Percentiles rank a stretch among this genome's conserved stretches.
These are phyloP conservation scores for Mortierella polycephala DNA, from an alignment of 371 early-diverging fungal species.

Conservation along the genomic window DNA sequence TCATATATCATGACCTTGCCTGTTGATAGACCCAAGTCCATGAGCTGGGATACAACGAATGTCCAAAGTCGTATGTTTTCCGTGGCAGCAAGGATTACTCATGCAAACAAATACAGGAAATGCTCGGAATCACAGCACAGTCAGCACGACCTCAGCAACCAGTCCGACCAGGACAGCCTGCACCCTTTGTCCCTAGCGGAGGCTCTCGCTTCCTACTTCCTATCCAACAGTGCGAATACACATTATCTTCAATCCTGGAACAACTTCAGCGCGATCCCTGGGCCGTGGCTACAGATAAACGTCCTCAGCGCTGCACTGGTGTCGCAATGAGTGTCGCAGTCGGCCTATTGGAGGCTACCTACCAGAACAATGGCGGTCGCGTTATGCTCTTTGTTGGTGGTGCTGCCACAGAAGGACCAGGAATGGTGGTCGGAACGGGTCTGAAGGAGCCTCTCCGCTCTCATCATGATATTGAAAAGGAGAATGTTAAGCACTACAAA, in stretches of 20 bases:
- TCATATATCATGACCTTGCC: background rate
- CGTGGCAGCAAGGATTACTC: conserved; percentile 98
- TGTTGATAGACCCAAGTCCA: conserved; percentile 85
- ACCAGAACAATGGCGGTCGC: conserved; percentile 94
- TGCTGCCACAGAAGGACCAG: conserved; percentile 98
- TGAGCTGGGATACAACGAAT: conserved; percentile 93
- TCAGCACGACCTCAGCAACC: conserved; percentile 72
- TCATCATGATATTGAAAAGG: conserved; percentile 97
- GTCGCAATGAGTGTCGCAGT: conserved; percentile 97
- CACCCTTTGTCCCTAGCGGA: conserved; percentile 50
- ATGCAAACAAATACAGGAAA: conserved; percentile 94
- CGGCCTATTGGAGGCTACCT: conserved; percentile 92
- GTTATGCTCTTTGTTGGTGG: conserved; percentile 99
- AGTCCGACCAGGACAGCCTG: conserved; percentile 72
- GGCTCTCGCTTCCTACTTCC: conserved; percentile 84
- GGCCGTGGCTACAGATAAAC: conserved; percentile 95
- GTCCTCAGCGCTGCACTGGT: conserved; percentile 98
- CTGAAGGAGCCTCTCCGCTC: conserved; percentile 96
- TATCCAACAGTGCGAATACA: conserved; percentile 94
- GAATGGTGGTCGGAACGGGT: conserved; percentile 95
- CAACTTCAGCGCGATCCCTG: conserved; percentile 98
- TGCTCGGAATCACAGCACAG: conserved; percentile 83
- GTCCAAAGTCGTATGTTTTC: conserved; percentile 98
- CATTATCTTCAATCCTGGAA: conserved; percentile 93
- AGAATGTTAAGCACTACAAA: conserved; percentile 91